Conservation (phyloP, 805 yeast species). For the Ogataea philodendri region DNA sequence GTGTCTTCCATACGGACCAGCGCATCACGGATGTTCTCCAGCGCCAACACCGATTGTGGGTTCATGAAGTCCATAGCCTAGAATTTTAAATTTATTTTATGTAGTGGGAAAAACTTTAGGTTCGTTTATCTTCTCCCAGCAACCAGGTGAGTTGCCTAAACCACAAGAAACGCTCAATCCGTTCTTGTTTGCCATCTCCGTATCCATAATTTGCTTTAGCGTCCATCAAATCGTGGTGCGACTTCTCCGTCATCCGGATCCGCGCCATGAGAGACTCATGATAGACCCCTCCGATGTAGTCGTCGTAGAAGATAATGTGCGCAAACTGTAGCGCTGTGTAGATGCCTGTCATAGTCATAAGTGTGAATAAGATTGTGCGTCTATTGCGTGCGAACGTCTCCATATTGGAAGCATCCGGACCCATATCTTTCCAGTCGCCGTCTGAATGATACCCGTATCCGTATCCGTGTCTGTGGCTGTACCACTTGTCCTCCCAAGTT, state of each 20-base stretch:
- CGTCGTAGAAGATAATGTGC: slow-evolving; percentile 31
- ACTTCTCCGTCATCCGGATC: slow-evolving; percentile 37
- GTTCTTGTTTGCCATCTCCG: slow-evolving; percentile 46
- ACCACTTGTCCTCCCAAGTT: slow-evolving; percentile 31
- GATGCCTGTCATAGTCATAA: slow-evolving; percentile 28
- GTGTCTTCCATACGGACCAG: slow-evolving; percentile 95
- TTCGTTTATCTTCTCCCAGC: slow-evolving; percentile 15
- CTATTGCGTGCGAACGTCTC: slow-evolving; percentile 32
- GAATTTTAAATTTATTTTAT: slow-evolving; percentile 1
- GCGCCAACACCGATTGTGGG: slow-evolving; percentile 77
- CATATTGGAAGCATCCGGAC: slow-evolving; percentile 24
- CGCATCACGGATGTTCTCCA: slow-evolving; percentile 79
- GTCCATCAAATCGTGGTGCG: slow-evolving; percentile 38
- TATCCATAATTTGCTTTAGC: slow-evolving; percentile 53
- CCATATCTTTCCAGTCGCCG: slow-evolving; percentile 26
- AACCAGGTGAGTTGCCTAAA: slow-evolving; percentile 39
- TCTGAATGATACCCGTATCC: slow-evolving; percentile 31
- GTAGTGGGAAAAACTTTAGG: background rate
- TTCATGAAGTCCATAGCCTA: slow-evolving; percentile 73
- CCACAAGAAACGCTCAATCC: slow-evolving; percentile 59
- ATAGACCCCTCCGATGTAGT: slow-evolving; percentile 31
- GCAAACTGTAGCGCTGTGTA: slow-evolving; percentile 33
- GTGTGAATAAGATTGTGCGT: slow-evolving; percentile 27
- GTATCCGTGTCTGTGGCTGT: slow-evolving; percentile 18
- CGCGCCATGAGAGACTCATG: slow-evolving; percentile 22